These are phyloP conservation scores for Azolla pinnata DNA, from an alignment of 75 land plant species.

Conservation along the genomic window DNA sequence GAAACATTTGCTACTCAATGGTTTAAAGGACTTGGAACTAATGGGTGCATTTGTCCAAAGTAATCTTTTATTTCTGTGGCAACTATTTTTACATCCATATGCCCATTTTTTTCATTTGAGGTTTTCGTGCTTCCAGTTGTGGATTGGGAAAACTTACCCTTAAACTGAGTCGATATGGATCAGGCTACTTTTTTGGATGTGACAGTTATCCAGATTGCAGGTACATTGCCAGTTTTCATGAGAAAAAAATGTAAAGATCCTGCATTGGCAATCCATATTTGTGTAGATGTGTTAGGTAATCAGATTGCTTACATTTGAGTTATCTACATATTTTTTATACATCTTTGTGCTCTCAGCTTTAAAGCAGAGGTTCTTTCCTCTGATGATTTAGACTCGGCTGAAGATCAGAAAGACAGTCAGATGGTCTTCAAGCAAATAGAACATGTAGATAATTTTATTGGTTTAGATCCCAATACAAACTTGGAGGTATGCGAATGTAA, in stretches of 20 bases:
- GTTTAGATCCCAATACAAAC: conserved; percentile 23
- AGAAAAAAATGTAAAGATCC: neutral
- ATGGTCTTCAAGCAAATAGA: conserved; percentile 11
- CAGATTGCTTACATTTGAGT: no score
- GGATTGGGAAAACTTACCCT: conserved; percentile 18
- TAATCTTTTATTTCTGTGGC: neutral
- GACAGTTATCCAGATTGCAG: conserved; percentile 23
- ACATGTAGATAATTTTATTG: conserved; percentile 17
- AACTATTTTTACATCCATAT: neutral
- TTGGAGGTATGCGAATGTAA: conserved; percentile 11
- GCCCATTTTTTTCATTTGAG: neutral
- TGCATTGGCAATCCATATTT: no score
- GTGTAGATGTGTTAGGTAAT: no score
- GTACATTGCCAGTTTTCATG: conserved; percentile 6
- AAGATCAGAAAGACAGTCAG: conserved; percentile 18
- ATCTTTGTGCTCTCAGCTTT: conserved; percentile 7
- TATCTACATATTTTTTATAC: no score
- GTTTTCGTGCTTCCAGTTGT: conserved; percentile 15
- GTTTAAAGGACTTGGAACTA: conserved; percentile 12
- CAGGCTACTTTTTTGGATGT: conserved; percentile 33
- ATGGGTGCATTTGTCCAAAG: conserved; percentile 23
- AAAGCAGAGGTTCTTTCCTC: conserved; percentile 12
- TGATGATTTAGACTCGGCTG: conserved; percentile 13
- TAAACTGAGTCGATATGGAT: conserved; percentile 23
- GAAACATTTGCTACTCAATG: conserved; percentile 16